Evolutionary conservation across 306 rosid species (phyloP), one percentile per base, ranked within the genome.

Genomic region (Alnus rubra): DNA sequence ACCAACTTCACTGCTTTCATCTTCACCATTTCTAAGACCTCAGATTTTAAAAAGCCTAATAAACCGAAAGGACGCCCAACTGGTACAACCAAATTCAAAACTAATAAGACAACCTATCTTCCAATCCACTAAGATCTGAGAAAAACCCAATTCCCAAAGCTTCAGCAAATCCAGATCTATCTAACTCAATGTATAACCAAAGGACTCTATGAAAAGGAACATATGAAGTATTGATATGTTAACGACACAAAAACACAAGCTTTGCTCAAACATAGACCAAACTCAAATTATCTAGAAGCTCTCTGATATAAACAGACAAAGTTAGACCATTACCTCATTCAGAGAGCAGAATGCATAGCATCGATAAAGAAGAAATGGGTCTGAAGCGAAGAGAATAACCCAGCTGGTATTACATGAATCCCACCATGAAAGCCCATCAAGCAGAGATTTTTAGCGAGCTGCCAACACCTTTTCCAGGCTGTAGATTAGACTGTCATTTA

Each of bases 391-490:
- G 54, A 62, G 73, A 69, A 71, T 70, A 71, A 44, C 72, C 80
- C 81, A 75, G 78, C 55, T 19, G 84, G 71, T 44, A 76, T 37
- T 56, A 42, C 72, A 65, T 33, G 76, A 76, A 87, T 45, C 81
- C 80, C 65, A 47, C 65, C 74, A 69, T 64, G 73, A 69, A 81
- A 83, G 76, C 69, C 76, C 81, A 44, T 76, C 52, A 80, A 83
- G 79, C 45, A 28, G 55, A 74, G 75, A 54, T 74, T 76, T 83
- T 74, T 55, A 79, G 82, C 79, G 82, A 67, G 81, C 39, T 69
- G 69, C 69, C 75, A 71, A 55, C 62, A 78, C 70, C 75, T 85
- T 88, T 88, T 88, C 86, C 91, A 88, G 91, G 86, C 88, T 83
- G 91, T 76, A 76, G 78, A 80, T 80, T 83, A 85, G 84, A 89